Evolutionary conservation across 2,329 filamentous ascomycete genomes (phyloP).

Genomic region (Colletotrichum destructivum): DNA sequence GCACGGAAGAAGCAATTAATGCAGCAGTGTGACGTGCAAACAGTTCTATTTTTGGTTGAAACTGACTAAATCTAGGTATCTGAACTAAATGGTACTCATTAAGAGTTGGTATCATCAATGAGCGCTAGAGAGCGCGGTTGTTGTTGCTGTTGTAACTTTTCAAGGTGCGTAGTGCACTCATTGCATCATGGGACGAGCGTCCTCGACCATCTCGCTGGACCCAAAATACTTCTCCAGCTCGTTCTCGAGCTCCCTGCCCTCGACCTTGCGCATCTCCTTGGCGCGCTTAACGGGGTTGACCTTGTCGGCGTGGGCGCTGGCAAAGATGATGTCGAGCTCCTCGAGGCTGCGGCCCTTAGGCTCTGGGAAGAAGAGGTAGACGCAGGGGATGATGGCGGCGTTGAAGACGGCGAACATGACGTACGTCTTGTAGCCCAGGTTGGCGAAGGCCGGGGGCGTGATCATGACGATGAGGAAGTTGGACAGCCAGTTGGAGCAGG

Average conservation of each 20-base stretch:
- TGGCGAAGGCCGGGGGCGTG: conserved; percentile 71
- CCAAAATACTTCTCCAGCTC: conserved; percentile 51
- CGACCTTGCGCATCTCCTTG: conserved; percentile 46
- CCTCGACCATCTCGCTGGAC: conserved; percentile 40
- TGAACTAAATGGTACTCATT: no score
- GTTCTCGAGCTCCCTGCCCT: conserved; percentile 45
- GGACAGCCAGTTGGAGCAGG: conserved; percentile 72
- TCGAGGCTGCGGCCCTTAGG: conserved; percentile 71
- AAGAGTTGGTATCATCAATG: neutral
- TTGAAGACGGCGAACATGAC: conserved; percentile 70
- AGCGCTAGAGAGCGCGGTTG: neutral
- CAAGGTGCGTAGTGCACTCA: neutral
- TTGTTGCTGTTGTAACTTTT: neutral
- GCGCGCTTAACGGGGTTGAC: conserved; percentile 48
- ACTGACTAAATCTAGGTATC: neutral
- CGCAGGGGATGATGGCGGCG: conserved; percentile 65
- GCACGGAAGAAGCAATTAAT: no score
- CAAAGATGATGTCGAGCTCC: conserved; percentile 69
- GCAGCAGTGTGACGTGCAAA: no score
- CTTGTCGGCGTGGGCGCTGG: conserved; percentile 46
- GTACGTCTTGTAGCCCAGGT: conserved; percentile 68
- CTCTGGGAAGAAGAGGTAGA: conserved; percentile 69
- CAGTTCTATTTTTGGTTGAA: neutral
- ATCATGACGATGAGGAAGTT: conserved; percentile 79
- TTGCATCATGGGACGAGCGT: conserved; percentile 38